Evolutionary conservation across 2,329 filamentous ascomycete species (phyloP).

Genomic region (Epichloe festucae): DNA sequence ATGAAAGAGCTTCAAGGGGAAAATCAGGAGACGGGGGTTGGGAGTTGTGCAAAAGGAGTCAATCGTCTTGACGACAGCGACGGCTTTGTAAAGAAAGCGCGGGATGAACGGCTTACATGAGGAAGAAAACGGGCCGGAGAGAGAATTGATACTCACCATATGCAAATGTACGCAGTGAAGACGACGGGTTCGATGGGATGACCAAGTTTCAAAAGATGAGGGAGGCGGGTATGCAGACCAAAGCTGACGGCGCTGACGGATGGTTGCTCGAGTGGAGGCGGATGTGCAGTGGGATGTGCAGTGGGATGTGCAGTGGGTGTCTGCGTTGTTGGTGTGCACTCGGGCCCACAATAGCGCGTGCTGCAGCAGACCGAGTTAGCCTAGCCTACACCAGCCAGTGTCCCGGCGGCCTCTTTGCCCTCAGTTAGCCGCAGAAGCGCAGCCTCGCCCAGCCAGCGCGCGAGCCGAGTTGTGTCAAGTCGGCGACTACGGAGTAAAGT

Average conservation of each 20-base stretch:
- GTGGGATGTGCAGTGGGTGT: background rate
- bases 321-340: background rate
- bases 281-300: background rate
- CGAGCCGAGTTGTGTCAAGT: no score
- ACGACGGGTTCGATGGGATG: background rate
- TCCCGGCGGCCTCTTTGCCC: no score
- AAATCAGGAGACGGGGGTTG: background rate
- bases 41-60: background rate
- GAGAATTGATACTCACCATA: slow-evolving; percentile 1
- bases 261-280: background rate
- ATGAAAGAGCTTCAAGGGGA: background rate
- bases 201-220: background rate
- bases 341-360: background rate
- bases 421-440: no score
- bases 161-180: background rate
- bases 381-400: no score
- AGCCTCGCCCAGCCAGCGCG: no score
- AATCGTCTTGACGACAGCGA: background rate
- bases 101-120: background rate
- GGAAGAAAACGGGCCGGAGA: background rate
- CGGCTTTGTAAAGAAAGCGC: background rate
- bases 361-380: no score
- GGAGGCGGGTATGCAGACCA: background rate
- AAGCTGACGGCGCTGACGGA: background rate
- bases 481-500: no score